Base-by-base conservation (phyloP, 1,284 basidiomycete genomes). In the Pseudozyma hubeiensis region DNA sequence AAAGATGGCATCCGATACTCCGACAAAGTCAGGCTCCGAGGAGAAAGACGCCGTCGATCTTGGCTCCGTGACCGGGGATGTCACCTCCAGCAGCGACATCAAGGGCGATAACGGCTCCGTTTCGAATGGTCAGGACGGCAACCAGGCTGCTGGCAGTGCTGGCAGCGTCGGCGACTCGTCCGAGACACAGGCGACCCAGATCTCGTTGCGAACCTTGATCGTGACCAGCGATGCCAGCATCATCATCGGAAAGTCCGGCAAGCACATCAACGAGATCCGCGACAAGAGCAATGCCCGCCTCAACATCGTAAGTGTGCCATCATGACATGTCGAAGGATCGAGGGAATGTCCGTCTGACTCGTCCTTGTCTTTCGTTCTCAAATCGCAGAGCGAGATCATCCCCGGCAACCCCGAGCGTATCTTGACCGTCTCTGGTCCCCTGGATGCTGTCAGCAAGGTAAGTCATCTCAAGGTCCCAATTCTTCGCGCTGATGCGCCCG, bases 191-290 rank as follows among this genome's bases (percentile, higher is more conserved):
- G 67, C 67, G 6, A 70, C 68, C 4, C 70, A 72, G 56, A 84
- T 84, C 48, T 77, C 82, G 34, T 83, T 84, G 78, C 77, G 82
- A 14, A 79, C 83, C 16, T 88, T 99, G 82, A 99, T 99, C 82
- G 95, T 99, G 78, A 99, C 97, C 10, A 94, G 97, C 86, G 97
- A 99, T 85, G 97, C 97, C 16, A 96, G 93, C 63, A 94, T 99
- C 86, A 99, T 99, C 87, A 99, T 99, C 82, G 97, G 97, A 43
- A 95, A 95, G 86, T 92, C 88, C 52, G 97, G 97, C 71, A 90
- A 92, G 57, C 96, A 99, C 86, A 95, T 99, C 82, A 98, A 97
- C 84, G 96, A 99, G 86, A 99, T 99, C 78, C 89, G 97, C 64
- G 95, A 98, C 86, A 97, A 97, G 88, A 95, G 93, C 78, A 93